phyloP scores from a whole-genome alignment of 345 rosid genomes.

The Microcos paniculata region DNA sequence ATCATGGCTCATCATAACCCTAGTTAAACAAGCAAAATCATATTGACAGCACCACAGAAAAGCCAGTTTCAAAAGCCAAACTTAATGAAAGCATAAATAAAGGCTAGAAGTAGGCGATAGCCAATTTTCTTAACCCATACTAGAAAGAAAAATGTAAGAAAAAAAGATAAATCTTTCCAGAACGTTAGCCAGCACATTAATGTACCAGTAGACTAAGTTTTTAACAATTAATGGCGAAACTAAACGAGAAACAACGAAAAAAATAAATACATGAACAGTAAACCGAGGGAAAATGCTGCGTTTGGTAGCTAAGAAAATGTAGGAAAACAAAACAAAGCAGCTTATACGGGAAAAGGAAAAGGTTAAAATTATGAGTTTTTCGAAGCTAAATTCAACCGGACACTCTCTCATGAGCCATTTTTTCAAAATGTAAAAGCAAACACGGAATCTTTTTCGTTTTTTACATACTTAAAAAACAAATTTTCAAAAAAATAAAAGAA shows the following conservation, averaged over 20 bases:
- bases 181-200: neutral
- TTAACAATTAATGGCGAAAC: neutral
- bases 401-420: neutral
- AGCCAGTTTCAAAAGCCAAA: conserved; percentile 28
- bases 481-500: neutral
- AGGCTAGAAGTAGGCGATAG: conserved; percentile 5
- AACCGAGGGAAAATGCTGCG: neutral
- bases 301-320: conserved; percentile 22
- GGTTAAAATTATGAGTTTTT: neutral
- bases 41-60: conserved; percentile 32
- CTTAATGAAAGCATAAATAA: conserved; percentile 36
- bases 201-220: neutral
- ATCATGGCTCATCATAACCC: conserved; percentile 36
- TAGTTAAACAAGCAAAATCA: conserved; percentile 44
- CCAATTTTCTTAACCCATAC: neutral
- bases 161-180: neutral
- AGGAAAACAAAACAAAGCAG: neutral
- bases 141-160: neutral
- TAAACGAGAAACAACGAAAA: neutral
- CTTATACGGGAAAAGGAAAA: neutral
- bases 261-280: neutral
- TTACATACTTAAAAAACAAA: neutral
- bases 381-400: neutral
- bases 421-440: neutral
- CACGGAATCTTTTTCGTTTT: neutral